Evolutionary conservation across 805 yeast genomes (phyloP).

Genomic region (Teunomyces kruisii): DNA sequence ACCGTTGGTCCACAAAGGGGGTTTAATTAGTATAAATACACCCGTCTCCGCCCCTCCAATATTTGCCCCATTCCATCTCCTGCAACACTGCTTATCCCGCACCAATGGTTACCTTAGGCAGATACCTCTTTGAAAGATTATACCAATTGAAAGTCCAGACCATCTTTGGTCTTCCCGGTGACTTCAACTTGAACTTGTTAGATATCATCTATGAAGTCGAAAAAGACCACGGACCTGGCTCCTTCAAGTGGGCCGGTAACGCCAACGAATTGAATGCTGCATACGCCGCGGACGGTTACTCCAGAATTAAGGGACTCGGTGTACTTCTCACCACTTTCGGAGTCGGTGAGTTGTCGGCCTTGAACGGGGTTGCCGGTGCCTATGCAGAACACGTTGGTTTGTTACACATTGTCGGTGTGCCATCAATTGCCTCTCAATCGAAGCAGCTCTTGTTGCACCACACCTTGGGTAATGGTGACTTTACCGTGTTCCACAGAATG

Average conservation of each 20-base stretch:
- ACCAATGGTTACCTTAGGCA: slow-evolving; percentile 57
- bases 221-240: slow-evolving; percentile 30
- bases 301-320: slow-evolving; percentile 74
- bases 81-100: not conserved
- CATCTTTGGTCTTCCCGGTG: slow-evolving; percentile 81
- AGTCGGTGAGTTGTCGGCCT: slow-evolving; percentile 83
- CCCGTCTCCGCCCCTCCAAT: not conserved
- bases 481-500: slow-evolving; percentile 77
- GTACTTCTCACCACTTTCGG: slow-evolving; percentile 84
- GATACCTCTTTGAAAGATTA: slow-evolving; percentile 75
- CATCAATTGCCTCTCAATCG: slow-evolving; percentile 71
- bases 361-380: slow-evolving; percentile 85
- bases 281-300: slow-evolving; percentile 86
- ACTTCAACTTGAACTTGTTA: slow-evolving; percentile 69
- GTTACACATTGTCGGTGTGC: slow-evolving; percentile 83
- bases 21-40: not conserved
- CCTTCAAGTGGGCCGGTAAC: slow-evolving; percentile 85
- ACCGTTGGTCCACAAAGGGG: not conserved
- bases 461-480: slow-evolving; percentile 82
- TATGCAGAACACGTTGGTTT: slow-evolving; percentile 88
- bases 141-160: slow-evolving; percentile 69
- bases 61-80: not conserved
- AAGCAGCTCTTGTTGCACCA: slow-evolving; percentile 75
- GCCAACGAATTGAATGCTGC: slow-evolving; percentile 89
- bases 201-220: slow-evolving; percentile 74